Conservation (phyloP, 805 yeast species). For the Saturnispora saitoi region DNA sequence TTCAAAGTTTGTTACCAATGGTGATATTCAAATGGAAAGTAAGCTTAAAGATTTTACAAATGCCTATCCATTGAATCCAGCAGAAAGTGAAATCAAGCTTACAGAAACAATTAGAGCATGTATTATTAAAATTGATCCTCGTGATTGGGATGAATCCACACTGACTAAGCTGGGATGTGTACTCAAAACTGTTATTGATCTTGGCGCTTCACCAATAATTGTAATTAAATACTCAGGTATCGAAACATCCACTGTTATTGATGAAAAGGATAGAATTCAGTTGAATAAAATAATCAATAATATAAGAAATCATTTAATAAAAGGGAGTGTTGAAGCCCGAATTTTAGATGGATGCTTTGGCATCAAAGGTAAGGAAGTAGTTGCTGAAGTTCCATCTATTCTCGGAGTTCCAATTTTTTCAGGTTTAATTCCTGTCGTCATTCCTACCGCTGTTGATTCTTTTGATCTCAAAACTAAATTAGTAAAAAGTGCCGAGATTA, state of each 20-base stretch:
- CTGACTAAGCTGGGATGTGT: conserved; percentile 7
- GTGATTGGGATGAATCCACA: conserved; percentile 24
- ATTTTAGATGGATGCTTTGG: conserved; percentile 33
- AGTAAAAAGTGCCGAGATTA: conserved; percentile 32
- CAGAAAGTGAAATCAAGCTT: conserved; percentile 22
- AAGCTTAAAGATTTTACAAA: conserved; percentile 11
- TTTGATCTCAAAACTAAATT: conserved; percentile 25
- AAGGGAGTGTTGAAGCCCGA: conserved; percentile 2
- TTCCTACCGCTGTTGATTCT: conserved; percentile 43
- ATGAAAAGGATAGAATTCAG: conserved; percentile 9
- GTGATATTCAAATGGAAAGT: background rate
- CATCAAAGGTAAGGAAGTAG: conserved; percentile 14
- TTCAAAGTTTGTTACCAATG: conserved; percentile 11
- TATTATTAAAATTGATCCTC: conserved; percentile 40
- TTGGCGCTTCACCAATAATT: conserved; percentile 68
- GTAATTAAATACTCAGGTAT: conserved; percentile 36
- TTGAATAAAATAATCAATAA: conserved; percentile 13
- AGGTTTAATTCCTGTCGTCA: conserved; percentile 51
- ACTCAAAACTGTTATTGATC: conserved; percentile 9
- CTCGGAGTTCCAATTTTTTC: conserved; percentile 35
- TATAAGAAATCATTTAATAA: conserved; percentile 1
- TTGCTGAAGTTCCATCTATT: conserved; percentile 29
- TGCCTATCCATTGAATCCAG: conserved; percentile 2
- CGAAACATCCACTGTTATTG: conserved; percentile 18
- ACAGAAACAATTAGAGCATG: conserved; percentile 44